Evolutionary conservation across 2,329 filamentous ascomycete genomes (phyloP).

Genomic region (Septoria linicola): DNA sequence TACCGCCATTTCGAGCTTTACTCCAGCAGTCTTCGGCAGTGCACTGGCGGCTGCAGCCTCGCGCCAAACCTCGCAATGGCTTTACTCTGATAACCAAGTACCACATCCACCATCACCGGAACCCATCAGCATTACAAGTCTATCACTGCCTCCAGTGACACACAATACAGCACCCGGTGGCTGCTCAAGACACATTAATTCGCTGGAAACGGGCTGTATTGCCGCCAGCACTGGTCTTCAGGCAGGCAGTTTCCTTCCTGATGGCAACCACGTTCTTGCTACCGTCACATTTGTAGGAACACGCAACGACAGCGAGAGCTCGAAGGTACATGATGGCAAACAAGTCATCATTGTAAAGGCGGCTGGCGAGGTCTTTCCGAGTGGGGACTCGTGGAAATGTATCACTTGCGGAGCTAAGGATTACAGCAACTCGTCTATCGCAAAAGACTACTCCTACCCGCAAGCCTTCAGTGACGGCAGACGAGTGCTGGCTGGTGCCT

Average conservation of each 20-base stretch:
- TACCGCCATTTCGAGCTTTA: no score
- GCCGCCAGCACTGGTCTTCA: conserved; percentile 25
- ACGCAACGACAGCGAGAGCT: conserved; percentile 41
- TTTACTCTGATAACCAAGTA: not conserved
- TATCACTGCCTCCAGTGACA: conserved; percentile 43
- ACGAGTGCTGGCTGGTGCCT: conserved; percentile 37
- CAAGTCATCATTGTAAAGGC: conserved; percentile 48
- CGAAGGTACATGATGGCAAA: conserved; percentile 44
- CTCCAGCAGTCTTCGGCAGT: no score
- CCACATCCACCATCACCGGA: conserved; percentile 31
- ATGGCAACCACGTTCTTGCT: conserved; percentile 47
- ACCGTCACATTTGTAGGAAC: conserved; percentile 46
- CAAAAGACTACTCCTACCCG: conserved; percentile 41
- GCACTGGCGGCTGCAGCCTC: not conserved
- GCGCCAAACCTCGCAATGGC: not conserved
- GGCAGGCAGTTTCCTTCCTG: conserved; percentile 42
- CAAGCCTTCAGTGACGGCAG: conserved; percentile 46
- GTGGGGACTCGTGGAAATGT: conserved; percentile 51
- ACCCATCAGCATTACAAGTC: conserved; percentile 38
- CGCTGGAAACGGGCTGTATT: conserved; percentile 43
- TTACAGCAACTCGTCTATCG: conserved; percentile 32
- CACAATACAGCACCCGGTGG: conserved; percentile 32
- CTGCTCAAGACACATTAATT: conserved; percentile 40
- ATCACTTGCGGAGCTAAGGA: conserved; percentile 45
- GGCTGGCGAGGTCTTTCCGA: conserved; percentile 44